Conservation (phyloP, 371 early-diverging fungal species). For the Apophysomyces elegans region DNA sequence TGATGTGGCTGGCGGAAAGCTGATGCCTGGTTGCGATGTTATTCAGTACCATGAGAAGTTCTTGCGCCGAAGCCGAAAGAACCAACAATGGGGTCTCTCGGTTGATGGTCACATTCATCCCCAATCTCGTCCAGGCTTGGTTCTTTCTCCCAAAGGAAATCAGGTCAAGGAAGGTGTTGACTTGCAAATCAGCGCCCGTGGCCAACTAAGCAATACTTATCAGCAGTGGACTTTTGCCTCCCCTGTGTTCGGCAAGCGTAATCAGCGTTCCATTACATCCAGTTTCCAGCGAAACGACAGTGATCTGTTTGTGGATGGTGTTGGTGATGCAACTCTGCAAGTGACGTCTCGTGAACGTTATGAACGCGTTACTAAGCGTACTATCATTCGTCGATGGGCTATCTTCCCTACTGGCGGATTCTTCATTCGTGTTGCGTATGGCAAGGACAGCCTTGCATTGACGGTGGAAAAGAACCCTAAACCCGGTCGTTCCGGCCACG, state of each 20-base stretch:
- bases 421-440: slow-evolving; percentile 41
- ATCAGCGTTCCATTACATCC: slow-evolving; percentile 2
- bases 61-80: slow-evolving; percentile 42
- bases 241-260: slow-evolving; percentile 37
- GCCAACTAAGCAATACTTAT: slow-evolving; percentile 25
- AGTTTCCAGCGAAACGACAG: slow-evolving; percentile 2
- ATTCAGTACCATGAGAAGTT: slow-evolving; percentile 49
- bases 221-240: slow-evolving; percentile 50
- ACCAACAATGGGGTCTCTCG: slow-evolving; percentile 52
- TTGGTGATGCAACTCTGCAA: slow-evolving; percentile 26
- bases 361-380: slow-evolving; percentile 36
- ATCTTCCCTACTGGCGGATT: slow-evolving; percentile 43
- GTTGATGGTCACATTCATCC: slow-evolving; percentile 52
- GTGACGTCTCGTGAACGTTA: slow-evolving; percentile 32
- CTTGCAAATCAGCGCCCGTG: slow-evolving; percentile 36
- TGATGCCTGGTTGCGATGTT: slow-evolving; percentile 33
- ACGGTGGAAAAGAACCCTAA: slow-evolving; percentile 38
- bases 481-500: slow-evolving; percentile 19
- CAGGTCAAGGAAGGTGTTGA: slow-evolving; percentile 31
- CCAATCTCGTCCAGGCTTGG: slow-evolving; percentile 34
- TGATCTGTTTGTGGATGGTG: slow-evolving; percentile 24
- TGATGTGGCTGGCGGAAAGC: slow-evolving; percentile 54
- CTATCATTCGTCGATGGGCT: slow-evolving; percentile 47
- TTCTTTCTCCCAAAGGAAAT: slow-evolving; percentile 29
- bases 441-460: slow-evolving; percentile 36